Evolutionary conservation across 2,329 filamentous ascomycete species (phyloP), one percentile per base, ranked within the genome.

Genomic region (Cadophora sp.): DNA sequence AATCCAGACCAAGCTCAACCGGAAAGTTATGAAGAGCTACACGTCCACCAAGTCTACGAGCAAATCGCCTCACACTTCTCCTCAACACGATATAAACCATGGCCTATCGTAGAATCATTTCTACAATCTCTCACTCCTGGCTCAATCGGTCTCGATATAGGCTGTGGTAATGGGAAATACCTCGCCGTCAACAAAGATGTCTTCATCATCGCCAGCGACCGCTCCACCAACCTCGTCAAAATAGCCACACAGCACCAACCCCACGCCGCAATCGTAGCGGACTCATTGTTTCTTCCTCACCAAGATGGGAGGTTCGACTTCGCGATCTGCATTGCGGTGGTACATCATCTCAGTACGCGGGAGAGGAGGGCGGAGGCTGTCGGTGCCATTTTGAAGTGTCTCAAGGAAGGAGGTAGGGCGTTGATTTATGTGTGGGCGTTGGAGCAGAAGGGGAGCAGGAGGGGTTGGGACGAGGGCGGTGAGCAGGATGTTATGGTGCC

Each of bases 161-260:
- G 96, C 69, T 98, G 96, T 81, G 96, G 96, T 68, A 99, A 99
- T 81, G 96, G 96, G 73, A 98, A 98, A 84, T 97, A 98, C 79
- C 83, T 98, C 69, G 83, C 86, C 69, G 91, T 97, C 67, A 97
- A 97, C 80, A 85, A 84, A 26, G 81, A 87, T 74, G 81, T 97
- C 60, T 94, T 92, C 81, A 91, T 97, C 64, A 79, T 98, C 68
- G 95, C 89, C 67, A 95, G 91, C 66, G 96, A 98, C 82, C 88
- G 93, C 83, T 97, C 88, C 75, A 84, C 83, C 27, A 81, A 84
- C 66, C 84, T 89, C 40, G 82, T 85, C 60, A 78, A 79, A 43
- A 83, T 89, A 64, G 86, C 87, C 64, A 78, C 81, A 3, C 76
- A 77, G 65, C 77, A 79, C 43, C 71, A 77, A 68, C 87, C 87